These are phyloP conservation scores for Mycena galopus DNA, from an alignment of 768 basidiomycete species.

Conservation along the genomic window DNA sequence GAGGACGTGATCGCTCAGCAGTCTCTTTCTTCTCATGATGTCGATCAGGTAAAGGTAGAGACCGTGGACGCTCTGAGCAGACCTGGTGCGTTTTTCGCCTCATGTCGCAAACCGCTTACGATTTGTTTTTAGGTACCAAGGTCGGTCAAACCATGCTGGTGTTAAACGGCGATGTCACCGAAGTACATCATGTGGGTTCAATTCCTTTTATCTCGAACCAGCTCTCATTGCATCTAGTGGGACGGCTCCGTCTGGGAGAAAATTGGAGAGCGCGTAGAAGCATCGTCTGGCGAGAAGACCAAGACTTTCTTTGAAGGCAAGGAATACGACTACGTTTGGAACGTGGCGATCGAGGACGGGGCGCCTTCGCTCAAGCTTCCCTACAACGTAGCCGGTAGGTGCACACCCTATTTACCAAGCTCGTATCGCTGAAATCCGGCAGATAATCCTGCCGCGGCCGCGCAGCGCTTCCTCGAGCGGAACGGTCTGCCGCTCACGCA, in stretches of 20 bases:
- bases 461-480: slow-evolving; percentile 86
- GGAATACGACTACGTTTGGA: slow-evolving; percentile 99
- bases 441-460: slow-evolving; percentile 95
- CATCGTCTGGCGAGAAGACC: slow-evolving; percentile 89
- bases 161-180: slow-evolving; percentile 81
- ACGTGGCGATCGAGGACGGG: slow-evolving; percentile 95
- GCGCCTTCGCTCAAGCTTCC: slow-evolving; percentile 94
- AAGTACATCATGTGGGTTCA: slow-evolving; percentile 85
- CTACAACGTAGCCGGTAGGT: slow-evolving; percentile 85
- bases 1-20: slow-evolving; percentile 84
- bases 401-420: slow-evolving; percentile 36
- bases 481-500: slow-evolving; percentile 89
- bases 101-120: neutral
- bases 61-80: slow-evolving; percentile 82
- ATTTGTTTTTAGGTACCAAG: slow-evolving; percentile 76
- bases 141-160: slow-evolving; percentile 96
- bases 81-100: slow-evolving; percentile 68
- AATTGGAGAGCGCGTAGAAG: slow-evolving; percentile 96
- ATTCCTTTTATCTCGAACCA: slow-evolving; percentile 6
- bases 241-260: slow-evolving; percentile 88
- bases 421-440: slow-evolving; percentile 11
- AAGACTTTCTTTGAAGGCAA: slow-evolving; percentile 80
- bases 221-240: slow-evolving; percentile 71
- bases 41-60: slow-evolving; percentile 92
- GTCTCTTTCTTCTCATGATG: slow-evolving; percentile 86